These are phyloP conservation scores for Takashimella koratensis DNA, from an alignment of 1,284 basidiomycete species.

Conservation along the genomic window DNA sequence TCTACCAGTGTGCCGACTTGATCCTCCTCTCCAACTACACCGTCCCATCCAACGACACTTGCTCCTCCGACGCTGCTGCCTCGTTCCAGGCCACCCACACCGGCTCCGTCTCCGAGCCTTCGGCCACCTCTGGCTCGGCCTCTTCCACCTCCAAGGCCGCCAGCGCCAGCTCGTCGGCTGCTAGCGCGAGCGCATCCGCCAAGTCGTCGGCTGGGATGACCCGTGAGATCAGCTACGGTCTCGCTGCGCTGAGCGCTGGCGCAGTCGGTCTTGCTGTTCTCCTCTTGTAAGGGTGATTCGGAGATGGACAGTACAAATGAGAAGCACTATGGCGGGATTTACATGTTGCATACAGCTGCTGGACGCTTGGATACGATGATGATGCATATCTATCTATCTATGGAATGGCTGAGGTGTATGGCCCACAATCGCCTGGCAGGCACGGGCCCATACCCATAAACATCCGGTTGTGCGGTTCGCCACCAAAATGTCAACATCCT, in stretches of 20 bases:
- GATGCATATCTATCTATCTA: too few species aligned
- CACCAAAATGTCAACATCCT: too few species aligned
- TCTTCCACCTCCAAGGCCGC: slow-evolving; percentile 2
- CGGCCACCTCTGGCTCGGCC: slow-evolving; percentile 2
- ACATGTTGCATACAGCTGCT: too few species aligned
- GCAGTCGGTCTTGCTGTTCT: slow-evolving; percentile 1
- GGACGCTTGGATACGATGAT: too few species aligned
- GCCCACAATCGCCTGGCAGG: too few species aligned
- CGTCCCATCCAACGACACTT: slow-evolving; percentile 52
- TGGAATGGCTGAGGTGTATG: too few species aligned
- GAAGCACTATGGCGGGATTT: too few species aligned
- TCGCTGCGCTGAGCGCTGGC: neutral
- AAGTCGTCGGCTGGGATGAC: neutral
- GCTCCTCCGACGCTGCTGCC: slow-evolving; percentile 31
- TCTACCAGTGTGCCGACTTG: slow-evolving; percentile 74
- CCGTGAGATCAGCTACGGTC: neutral
- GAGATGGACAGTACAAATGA: neutral
- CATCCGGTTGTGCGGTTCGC: too few species aligned
- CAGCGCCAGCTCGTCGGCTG: neutral
- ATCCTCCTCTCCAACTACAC: slow-evolving; percentile 57
- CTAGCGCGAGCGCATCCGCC: neutral
- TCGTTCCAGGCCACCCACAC: slow-evolving; percentile 7
- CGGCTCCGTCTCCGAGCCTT: slow-evolving; percentile 1
- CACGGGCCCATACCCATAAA: too few species aligned
- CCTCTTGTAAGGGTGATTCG: neutral